Evolutionary conservation across 345 rosid genomes (phyloP).

Genomic region (Euphorbia peplus): DNA sequence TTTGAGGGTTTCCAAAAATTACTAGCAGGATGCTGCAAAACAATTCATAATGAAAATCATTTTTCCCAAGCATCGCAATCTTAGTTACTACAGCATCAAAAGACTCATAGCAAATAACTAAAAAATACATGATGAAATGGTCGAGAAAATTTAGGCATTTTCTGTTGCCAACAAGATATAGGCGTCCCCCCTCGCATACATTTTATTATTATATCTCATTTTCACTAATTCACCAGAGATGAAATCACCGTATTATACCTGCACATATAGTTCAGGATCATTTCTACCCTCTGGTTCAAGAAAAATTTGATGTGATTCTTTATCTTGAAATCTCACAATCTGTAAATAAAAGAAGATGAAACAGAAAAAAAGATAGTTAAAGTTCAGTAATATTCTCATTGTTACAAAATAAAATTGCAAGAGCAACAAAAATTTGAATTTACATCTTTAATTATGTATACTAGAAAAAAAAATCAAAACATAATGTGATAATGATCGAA

Average conservation of each 20-base stretch:
- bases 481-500: neutral
- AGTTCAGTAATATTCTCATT: neutral
- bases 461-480: neutral
- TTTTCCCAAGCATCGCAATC: neutral
- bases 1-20: neutral
- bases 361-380: neutral
- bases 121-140: neutral
- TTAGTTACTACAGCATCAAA: neutral
- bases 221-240: neutral
- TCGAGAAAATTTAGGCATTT: neutral
- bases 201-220: neutral
- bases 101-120: neutral
- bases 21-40: neutral
- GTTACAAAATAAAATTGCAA: neutral
- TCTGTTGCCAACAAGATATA: neutral
- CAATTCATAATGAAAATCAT: neutral
- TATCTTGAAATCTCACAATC: slow-evolving; percentile 95
- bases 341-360: slow-evolving; percentile 14
- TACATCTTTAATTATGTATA: neutral
- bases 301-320: slow-evolving; percentile 98
- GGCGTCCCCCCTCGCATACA: neutral
- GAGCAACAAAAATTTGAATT: neutral
- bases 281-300: slow-evolving; percentile 97
- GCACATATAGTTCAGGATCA: slow-evolving; percentile 95
- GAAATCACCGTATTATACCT: slow-evolving; percentile 41